phyloP scores from a whole-genome alignment of 352 stramenopile genomes.

The Globisporangium camurandrum region DNA sequence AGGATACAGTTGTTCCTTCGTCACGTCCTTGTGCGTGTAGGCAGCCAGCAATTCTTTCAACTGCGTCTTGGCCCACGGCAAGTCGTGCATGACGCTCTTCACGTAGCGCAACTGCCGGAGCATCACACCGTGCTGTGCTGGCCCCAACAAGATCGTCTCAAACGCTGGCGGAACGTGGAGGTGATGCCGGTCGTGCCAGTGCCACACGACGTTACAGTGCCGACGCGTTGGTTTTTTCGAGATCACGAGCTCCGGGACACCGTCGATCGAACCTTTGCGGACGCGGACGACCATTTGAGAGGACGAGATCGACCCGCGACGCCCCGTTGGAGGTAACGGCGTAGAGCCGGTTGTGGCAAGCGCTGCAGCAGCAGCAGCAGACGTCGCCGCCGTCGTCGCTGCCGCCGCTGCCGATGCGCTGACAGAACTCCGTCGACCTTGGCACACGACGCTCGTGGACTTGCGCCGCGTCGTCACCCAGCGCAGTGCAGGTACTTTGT shows the following conservation, averaged over 20 bases:
- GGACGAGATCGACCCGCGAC: slow-evolving; percentile 11
- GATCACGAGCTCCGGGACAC: slow-evolving; percentile 55
- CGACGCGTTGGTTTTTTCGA: slow-evolving; percentile 40
- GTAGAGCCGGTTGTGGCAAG: no score
- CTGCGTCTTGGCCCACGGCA: slow-evolving; percentile 76
- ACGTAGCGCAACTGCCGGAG: slow-evolving; percentile 75
- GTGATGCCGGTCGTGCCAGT: slow-evolving; percentile 42
- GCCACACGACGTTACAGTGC: slow-evolving; percentile 48
- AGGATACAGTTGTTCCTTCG: slow-evolving; percentile 71
- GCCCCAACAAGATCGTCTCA: slow-evolving; percentile 47
- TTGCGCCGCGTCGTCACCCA: slow-evolving; percentile 38
- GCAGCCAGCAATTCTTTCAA: slow-evolving; percentile 49
- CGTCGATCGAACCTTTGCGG: slow-evolving; percentile 34
- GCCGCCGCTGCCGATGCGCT: slow-evolving; percentile 5
- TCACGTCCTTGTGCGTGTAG: slow-evolving; percentile 69
- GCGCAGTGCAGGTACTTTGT: slow-evolving; percentile 5
- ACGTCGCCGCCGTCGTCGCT: no score
- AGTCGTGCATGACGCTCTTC: slow-evolving; percentile 75
- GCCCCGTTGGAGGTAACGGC: not conserved
- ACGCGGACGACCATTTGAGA: slow-evolving; percentile 56
- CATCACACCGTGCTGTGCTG: slow-evolving; percentile 75
- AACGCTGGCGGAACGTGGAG: slow-evolving; percentile 30
- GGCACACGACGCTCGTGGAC: slow-evolving; percentile 36
- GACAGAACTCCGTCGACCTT: slow-evolving; percentile 7
- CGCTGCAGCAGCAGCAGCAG: not conserved